Conservation (phyloP, 1,139 yeast species). For the Pichia sp. region DNA sequence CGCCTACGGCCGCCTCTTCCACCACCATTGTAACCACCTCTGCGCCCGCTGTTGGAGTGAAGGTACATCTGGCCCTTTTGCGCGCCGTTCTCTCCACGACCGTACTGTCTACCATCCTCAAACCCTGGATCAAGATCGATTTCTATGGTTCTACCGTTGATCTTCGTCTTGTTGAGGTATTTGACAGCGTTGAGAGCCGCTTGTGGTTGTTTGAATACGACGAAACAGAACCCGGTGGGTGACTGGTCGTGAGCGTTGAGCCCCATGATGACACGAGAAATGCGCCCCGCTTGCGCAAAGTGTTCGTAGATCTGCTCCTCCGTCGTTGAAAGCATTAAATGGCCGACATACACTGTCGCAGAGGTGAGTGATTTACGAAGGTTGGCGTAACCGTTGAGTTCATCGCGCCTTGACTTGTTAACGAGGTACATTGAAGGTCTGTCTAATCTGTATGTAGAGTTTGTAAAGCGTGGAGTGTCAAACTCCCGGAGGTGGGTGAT, state of each 20-base stretch:
- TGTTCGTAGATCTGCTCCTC: slow-evolving; percentile 90
- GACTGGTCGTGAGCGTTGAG: slow-evolving; percentile 80
- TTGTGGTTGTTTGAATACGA: slow-evolving; percentile 57
- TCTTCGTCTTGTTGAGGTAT: slow-evolving; percentile 68
- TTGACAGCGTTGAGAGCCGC: slow-evolving; percentile 79
- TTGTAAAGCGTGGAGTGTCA: slow-evolving; percentile 40
- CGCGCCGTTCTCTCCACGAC: slow-evolving; percentile 84
- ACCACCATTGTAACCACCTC: slow-evolving; percentile 24
- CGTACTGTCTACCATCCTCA: slow-evolving; percentile 89
- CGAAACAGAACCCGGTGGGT: slow-evolving; percentile 95
- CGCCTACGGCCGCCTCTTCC: slow-evolving; percentile 8
- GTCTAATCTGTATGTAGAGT: slow-evolving; percentile 60
- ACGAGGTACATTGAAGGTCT: slow-evolving; percentile 76
- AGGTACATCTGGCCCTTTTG: no score
- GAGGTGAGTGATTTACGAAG: slow-evolving; percentile 41
- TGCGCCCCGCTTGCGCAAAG: slow-evolving; percentile 64
- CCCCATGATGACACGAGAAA: slow-evolving; percentile 85
- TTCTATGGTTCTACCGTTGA: slow-evolving; percentile 72
- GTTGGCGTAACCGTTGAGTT: slow-evolving; percentile 64
- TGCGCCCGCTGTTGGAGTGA: slow-evolving; percentile 89
- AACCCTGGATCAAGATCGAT: slow-evolving; percentile 95
- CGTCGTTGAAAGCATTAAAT: slow-evolving; percentile 76
- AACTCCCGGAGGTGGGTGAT: no score
- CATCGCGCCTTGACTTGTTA: slow-evolving; percentile 69
- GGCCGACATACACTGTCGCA: slow-evolving; percentile 82